Conservation (phyloP, 805 yeast genomes). For the Candida multigemmis region DNA sequence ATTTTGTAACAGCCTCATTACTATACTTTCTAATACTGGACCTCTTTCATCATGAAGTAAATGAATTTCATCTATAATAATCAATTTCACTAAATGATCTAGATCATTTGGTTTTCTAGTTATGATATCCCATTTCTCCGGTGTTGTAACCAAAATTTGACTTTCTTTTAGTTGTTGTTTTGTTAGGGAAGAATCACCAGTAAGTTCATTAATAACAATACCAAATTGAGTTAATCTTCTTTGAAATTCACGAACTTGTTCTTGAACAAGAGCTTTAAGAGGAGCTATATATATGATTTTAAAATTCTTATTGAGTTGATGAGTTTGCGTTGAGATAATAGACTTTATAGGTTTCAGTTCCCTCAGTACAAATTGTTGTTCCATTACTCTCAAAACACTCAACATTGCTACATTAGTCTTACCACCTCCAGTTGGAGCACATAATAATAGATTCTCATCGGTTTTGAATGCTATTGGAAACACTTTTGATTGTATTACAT, state of each 20-base stretch:
- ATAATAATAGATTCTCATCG: constrained; percentile 67
- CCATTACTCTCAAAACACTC: constrained; percentile 55
- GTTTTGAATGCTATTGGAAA: constrained; percentile 67
- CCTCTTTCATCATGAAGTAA: constrained; percentile 91
- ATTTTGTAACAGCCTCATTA: constrained; percentile 56
- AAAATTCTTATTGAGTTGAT: constrained; percentile 49
- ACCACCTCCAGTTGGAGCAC: constrained; percentile 99
- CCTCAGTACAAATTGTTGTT: too few species aligned
- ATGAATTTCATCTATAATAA: constrained; percentile 90
- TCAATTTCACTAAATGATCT: constrained; percentile 52
- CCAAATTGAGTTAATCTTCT: constrained; percentile 60
- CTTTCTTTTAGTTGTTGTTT: constrained; percentile 69
- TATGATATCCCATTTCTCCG: constrained; percentile 96
- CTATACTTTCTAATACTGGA: constrained; percentile 84
- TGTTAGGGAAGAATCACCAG: constrained; percentile 81
- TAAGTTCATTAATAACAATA: constrained; percentile 70
- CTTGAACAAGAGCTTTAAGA: constrained; percentile 88
- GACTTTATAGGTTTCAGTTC: too few species aligned
- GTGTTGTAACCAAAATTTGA: constrained; percentile 84
- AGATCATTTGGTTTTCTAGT: constrained; percentile 75
- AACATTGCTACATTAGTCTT: constrained; percentile 95
- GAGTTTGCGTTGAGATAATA: too few species aligned
- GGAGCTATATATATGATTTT: constrained; percentile 90
- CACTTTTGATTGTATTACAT: constrained; percentile 77
- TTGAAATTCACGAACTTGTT: constrained; percentile 81